Base-by-base conservation (phyloP, 257 asterid genomes). In the Ilex asprella region DNA sequence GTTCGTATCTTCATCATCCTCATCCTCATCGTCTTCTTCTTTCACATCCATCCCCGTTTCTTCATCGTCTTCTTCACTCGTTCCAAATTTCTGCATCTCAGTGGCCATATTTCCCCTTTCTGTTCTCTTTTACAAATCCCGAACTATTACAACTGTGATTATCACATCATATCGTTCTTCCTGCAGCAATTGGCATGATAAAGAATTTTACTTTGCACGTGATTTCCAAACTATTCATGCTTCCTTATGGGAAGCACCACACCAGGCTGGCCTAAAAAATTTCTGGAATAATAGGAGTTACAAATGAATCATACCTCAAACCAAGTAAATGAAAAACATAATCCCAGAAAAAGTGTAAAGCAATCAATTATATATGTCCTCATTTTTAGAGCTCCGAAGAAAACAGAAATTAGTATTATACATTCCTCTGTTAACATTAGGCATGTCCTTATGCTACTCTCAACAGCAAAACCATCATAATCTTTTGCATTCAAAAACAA, bases 31-130 rank as follows among this genome's bases (percentile, higher is more conserved):
- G 67, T 80, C 94, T 79, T 84, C 96, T 69, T 83, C 96, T 77
- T 91, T 92, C 76, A 92, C 89, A 75, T 86, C 97, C 91, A 87
- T 84, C 61, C 88, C 96, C 94, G 86, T 84, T 58, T 92, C 97
- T 44, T 86, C 99, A 65, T 89, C 98, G 31, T 89, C 95, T 62
- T 92, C 97, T 72, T 89, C 99, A 64, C 88, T 83, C 10, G 78
- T 69, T 44, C 76, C 86, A 64, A 86, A 92, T 72, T 91, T 85
- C 67, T 79, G 97, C 79, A 86, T 84, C 79, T 81, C 87, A 29
- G 84, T 59, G 0, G 88, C 86, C 89, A 87, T 83, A 61, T 16
- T 67, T 49, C 61, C 47, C 32, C 73, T 31, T 55, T 58, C 41
- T 49, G 61, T 31, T 55, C 71, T 53, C 73, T 67, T 60, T 55